Base-by-base conservation (phyloP, 257 asterid species). In the Ajuga chamaepitys region DNA sequence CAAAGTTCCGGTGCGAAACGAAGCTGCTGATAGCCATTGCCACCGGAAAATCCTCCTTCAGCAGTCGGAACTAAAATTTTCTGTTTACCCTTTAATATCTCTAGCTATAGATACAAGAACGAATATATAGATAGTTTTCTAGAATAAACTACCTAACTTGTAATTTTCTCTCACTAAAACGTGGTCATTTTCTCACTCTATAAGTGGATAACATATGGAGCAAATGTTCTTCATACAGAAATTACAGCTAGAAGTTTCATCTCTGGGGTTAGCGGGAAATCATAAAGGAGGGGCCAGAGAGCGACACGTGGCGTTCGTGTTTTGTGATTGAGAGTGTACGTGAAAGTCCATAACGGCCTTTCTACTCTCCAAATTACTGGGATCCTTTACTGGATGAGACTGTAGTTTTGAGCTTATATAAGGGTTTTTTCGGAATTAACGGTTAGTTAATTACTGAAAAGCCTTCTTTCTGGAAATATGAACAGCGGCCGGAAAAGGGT, bases 1-100 rank as follows among this genome's bases (percentile, higher is more conserved):
- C 85, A 64, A 86, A 87, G 63, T 84, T 87, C 88, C 96, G 83
- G 83, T 78, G 78, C 61, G 89, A 85, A 71, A 85, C 82, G 76
- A 81, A 84, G 70, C 91, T 74, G 58, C 95, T 94, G 71, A 87
- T 84, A 62, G 95, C 86, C 98, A 92, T 92, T 62, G 71, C 71
- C 77, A 35, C 82, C 81, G 75, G 82, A 64, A 66, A 70, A 65
- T 59, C 25, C 67, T 32, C 46, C 69, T 14, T 30, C 58, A 32
- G 64, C 51, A 32, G n/a, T n/a, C n/a, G n/a, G n/a, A n/a, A n/a
- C 32, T 5, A 30, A 40, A 3, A 3, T 40, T 21, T 21, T 35
- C 48, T 3, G 17, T 5, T 65, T 58, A 72, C 4, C 37, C 44
- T 25, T 40, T 37, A 72, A 64, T 65, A 62, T 18, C 25, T 46